Conservation (phyloP, 2,329 filamentous ascomycete genomes). For the Beauveria varroae region DNA sequence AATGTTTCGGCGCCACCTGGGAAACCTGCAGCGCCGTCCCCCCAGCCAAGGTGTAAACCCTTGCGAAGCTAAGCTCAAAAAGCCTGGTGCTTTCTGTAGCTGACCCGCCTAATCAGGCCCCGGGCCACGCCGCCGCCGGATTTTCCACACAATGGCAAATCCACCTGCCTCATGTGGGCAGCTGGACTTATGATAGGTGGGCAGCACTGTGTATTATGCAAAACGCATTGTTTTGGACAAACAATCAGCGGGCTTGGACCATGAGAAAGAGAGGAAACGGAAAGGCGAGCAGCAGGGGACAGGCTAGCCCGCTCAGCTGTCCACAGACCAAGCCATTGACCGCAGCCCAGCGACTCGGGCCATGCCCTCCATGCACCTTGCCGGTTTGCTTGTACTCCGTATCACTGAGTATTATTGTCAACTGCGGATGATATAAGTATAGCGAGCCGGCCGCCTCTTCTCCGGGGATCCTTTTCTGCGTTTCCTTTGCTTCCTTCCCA, state of each 20-base stretch:
- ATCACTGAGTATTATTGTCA: neutral
- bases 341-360: neutral
- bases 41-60: constrained; percentile 2
- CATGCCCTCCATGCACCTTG: constrained; percentile 6
- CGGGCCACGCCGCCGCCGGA: neutral
- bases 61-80: constrained; percentile 5
- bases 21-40: neutral
- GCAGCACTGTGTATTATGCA: constrained; percentile 2
- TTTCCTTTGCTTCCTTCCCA: constrained; percentile 2
- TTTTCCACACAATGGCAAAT: neutral
- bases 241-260: neutral
- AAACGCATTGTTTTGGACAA: neutral
- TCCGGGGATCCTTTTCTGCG: neutral
- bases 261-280: neutral
- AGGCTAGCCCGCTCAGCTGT: constrained; percentile 7
- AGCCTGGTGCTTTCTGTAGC: constrained; percentile 11
- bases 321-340: constrained; percentile 4
- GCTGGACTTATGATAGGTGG: constrained; percentile 21
- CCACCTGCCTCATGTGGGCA: constrained; percentile 23
- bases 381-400: neutral
- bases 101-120: constrained; percentile 13
- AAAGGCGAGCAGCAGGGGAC: neutral
- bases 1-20: neutral
- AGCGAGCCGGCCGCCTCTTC: constrained; percentile 4
- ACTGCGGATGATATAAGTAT: constrained; percentile 7